A percentile compares a stretch with the other conserved stretches of the same genome.
phyloP scores from a whole-genome alignment of 306 rosid genomes.

The Rosa chinensis region DNA sequence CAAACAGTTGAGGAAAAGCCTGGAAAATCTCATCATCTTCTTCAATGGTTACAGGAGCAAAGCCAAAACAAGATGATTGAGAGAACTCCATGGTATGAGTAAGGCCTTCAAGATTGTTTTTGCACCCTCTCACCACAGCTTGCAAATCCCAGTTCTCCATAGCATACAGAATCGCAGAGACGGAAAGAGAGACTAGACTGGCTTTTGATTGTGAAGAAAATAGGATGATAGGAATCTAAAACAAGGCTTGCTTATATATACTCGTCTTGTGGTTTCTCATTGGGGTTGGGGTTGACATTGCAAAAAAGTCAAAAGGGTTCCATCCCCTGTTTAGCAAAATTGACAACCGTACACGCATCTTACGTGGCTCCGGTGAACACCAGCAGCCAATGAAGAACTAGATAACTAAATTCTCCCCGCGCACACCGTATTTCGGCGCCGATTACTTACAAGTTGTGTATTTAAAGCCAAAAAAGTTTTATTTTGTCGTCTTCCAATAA shows the following conservation, averaged over 20 bases:
- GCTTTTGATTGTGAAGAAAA: constrained; percentile 23
- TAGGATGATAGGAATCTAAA: constrained; percentile 27
- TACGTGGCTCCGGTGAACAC: constrained; percentile 5
- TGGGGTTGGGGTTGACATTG: constrained; percentile 50
- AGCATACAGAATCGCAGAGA: constrained; percentile 20
- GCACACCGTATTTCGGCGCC: constrained; percentile 24
- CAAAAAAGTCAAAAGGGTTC: constrained; percentile 39
- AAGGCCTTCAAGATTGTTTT: constrained; percentile 16
- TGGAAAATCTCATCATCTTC: constrained; percentile 38
- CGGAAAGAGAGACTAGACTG: constrained; percentile 12
- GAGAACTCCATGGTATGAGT: constrained; percentile 18
- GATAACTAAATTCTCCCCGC: constrained; percentile 11
- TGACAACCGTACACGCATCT: constrained; percentile 7
- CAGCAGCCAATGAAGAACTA: constrained; percentile 18
- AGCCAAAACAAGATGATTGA: constrained; percentile 8
- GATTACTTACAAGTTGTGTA: neutral
- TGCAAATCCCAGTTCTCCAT: constrained; percentile 88
- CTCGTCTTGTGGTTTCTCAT: constrained; percentile 17
- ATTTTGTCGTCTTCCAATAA: neutral
- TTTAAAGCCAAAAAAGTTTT: neutral
- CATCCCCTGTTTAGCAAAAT: neutral
- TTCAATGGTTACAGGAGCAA: constrained; percentile 22
- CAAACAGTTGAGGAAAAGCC: constrained; percentile 47
- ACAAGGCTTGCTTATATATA: constrained; percentile 27
- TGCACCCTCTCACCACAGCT: constrained; percentile 69